A percentile compares a stretch with the other conserved stretches of the same genome.
phyloP scores from a whole-genome alignment of 1,139 yeast species.

The Magnusiomyces suaveolens region DNA sequence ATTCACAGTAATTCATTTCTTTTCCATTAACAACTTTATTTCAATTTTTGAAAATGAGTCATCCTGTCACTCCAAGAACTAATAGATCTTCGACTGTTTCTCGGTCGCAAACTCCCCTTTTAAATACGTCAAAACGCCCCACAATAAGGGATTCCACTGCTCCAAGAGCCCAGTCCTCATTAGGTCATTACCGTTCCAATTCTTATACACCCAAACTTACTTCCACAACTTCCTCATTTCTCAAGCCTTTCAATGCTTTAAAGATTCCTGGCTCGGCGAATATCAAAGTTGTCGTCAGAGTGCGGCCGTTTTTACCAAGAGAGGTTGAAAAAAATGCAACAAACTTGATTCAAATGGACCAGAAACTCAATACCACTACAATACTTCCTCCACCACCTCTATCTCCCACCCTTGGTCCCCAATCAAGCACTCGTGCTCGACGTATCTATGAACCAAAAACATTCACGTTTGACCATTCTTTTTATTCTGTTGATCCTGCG shows the following conservation, averaged over 20 bases:
- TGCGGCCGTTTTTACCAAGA: constrained; percentile 31
- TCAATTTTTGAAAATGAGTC: no score
- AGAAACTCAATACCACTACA: constrained; percentile 21
- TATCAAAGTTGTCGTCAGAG: constrained; percentile 34
- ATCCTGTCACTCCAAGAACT: neutral
- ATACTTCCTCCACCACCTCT: constrained; percentile 19
- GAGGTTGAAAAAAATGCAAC: constrained; percentile 21
- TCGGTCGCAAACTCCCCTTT: neutral
- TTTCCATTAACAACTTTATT: no score
- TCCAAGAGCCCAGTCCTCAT: neutral
- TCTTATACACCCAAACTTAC: neutral
- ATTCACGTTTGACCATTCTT: constrained; percentile 49
- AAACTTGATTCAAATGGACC: constrained; percentile 25
- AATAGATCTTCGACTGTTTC: neutral
- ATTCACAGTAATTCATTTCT: no score
- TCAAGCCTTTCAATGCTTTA: neutral
- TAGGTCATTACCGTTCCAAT: neutral
- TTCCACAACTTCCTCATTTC: neutral
- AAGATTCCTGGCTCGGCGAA: constrained; percentile 22
- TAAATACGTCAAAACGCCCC: neutral
- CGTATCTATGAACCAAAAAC: constrained; percentile 24
- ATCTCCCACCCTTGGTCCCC: constrained; percentile 6
- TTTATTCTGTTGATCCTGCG: constrained; percentile 44
- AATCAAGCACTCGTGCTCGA: constrained; percentile 12
- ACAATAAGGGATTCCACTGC: neutral